Conservation (phyloP, 2,329 filamentous ascomycete species). For the Pseudocercospora pini-densiflorae region DNA sequence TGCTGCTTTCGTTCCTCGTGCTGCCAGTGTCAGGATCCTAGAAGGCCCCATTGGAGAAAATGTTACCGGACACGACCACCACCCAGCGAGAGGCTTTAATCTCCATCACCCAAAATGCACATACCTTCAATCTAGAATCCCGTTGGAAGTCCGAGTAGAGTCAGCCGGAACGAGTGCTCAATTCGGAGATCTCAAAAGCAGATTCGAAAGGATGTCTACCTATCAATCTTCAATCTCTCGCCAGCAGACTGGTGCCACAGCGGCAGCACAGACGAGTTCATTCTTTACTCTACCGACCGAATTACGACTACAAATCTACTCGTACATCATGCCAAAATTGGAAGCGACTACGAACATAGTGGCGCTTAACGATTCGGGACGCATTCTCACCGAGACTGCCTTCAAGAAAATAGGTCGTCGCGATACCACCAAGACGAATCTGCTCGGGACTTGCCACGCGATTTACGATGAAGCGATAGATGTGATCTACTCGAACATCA, state of each 20-base stretch:
- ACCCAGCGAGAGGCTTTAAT: conserved; percentile 10
- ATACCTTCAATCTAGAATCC: conserved; percentile 34
- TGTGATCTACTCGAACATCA: conserved; percentile 53
- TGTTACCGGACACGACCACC: conserved; percentile 6
- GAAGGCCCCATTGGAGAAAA: conserved; percentile 19
- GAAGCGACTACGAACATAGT: conserved; percentile 32
- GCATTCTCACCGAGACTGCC: conserved; percentile 33
- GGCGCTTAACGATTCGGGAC: conserved; percentile 33
- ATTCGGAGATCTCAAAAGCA: conserved; percentile 17
- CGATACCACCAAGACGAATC: conserved; percentile 48
- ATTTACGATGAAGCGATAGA: conserved; percentile 49
- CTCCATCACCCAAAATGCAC: conserved; percentile 35
- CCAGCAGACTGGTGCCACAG: neutral
- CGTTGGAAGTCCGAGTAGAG: conserved; percentile 28
- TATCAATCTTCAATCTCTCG: neutral
- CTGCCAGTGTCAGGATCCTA: conserved; percentile 31
- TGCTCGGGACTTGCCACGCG: conserved; percentile 48
- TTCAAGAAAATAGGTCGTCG: conserved; percentile 30
- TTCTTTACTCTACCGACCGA: conserved; percentile 61
- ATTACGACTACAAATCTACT: conserved; percentile 64
- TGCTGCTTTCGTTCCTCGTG: conserved; percentile 33
- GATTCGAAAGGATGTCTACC: conserved; percentile 18
- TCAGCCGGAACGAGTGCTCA: conserved; percentile 1
- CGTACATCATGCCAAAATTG: conserved; percentile 41
- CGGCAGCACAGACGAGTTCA: conserved; percentile 25